phyloP scores from a whole-genome alignment of 306 rosid species.

The Lupinus albus region DNA sequence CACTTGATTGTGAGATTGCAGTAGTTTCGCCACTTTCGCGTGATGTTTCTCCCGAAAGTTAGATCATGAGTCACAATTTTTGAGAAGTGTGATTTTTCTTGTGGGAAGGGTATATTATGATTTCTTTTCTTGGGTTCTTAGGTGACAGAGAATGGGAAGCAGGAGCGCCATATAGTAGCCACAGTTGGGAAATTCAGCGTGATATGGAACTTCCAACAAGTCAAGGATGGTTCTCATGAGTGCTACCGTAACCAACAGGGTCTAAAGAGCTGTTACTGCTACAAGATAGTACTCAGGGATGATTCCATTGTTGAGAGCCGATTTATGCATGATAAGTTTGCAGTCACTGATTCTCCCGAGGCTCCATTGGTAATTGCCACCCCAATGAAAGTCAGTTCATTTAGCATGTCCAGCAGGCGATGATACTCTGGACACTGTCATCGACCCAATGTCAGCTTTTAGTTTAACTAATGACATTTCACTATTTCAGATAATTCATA shows the following conservation, averaged over 20 bases:
- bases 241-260: conserved; percentile 91
- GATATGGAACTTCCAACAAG: conserved; percentile 97
- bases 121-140: conserved; percentile 36
- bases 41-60: no score
- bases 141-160: conserved; percentile 97
- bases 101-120: not conserved
- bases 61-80: no score
- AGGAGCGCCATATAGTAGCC: conserved; percentile 94
- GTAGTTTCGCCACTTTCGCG: no score
- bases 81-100: no score
- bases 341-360: conserved; percentile 90
- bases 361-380: conserved; percentile 97
- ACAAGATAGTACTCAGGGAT: conserved; percentile 91
- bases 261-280: conserved; percentile 95
- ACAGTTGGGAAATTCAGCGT: conserved; percentile 98
- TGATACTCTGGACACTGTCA: conserved; percentile 42
- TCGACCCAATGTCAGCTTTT: conserved; percentile 35
- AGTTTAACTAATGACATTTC: conserved; percentile 33
- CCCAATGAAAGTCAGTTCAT: conserved; percentile 96
- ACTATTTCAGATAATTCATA: not conserved
- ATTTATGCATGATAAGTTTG: conserved; percentile 93
- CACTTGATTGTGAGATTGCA: no score
- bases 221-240: conserved; percentile 86
- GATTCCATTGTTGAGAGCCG: conserved; percentile 96
- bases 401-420: conserved; percentile 85